Evolutionary conservation across 164 flowering plant genomes (phyloP).

Genomic region (Kalanchoe fedtschenkoi): DNA sequence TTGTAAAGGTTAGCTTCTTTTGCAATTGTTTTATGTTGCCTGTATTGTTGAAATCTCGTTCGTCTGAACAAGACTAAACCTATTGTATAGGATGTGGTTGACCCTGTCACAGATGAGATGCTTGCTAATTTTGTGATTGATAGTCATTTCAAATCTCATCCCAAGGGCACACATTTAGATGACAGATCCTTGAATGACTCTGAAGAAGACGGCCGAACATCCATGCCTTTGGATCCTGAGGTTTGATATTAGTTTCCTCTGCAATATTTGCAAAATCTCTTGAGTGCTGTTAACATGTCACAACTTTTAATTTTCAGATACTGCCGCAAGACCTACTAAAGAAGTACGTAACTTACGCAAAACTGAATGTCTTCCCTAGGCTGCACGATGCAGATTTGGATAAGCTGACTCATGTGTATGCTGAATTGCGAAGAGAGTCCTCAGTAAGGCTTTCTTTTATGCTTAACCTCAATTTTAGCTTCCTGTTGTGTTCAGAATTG

Average conservation of each 20-base stretch:
- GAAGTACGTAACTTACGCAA: slow-evolving; percentile 91
- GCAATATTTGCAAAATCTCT: not conserved
- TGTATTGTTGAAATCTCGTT: not conserved
- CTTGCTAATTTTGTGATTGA: slow-evolving; percentile 92
- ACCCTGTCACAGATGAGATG: slow-evolving; percentile 89
- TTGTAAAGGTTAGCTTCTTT: slow-evolving; percentile 63
- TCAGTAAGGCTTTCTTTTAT: slow-evolving; percentile 37
- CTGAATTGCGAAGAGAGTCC: slow-evolving; percentile 93
- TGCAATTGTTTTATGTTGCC: not conserved
- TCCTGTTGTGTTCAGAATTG: not conserved
- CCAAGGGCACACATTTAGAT: slow-evolving; percentile 60
- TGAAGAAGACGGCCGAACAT: slow-evolving; percentile 33
- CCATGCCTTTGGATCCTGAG: slow-evolving; percentile 62
- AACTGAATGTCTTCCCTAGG: slow-evolving; percentile 85
- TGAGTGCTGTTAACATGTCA: not conserved
- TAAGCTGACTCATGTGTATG: slow-evolving; percentile 86
- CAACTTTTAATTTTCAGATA: slow-evolving; percentile 34
- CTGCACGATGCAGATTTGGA: slow-evolving; percentile 82
- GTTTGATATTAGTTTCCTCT: slow-evolving; percentile 21
- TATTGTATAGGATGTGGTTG: slow-evolving; percentile 77
- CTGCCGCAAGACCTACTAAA: slow-evolving; percentile 86
- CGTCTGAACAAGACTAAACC: slow-evolving; percentile 5
- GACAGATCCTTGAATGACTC: slow-evolving; percentile 32
- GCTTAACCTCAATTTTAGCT: not conserved
- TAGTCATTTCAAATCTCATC: slow-evolving; percentile 85